phyloP scores from a whole-genome alignment of 2,329 filamentous ascomycete genomes.

The Meredithiella fracta region DNA sequence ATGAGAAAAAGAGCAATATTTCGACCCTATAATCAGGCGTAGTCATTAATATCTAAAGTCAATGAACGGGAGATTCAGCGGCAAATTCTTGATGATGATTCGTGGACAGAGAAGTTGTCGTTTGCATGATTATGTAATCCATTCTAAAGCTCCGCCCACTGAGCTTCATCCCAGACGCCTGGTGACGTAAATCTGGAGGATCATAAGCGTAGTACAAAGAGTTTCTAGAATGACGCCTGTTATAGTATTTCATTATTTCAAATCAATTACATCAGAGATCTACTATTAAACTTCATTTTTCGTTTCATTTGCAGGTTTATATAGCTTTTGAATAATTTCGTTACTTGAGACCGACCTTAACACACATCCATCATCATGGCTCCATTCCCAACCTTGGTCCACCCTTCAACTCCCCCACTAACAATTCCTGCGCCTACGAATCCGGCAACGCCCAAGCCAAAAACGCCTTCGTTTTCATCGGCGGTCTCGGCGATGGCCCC shows the following conservation, averaged over 20 bases:
- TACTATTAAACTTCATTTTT: no score
- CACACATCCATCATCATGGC: slow-evolving; percentile 10
- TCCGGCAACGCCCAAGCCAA: slow-evolving; percentile 24
- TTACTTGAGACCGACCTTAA: no score
- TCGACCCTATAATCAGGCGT: no score
- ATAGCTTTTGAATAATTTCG: no score
- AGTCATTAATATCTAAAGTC: neutral
- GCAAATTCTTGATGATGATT: neutral
- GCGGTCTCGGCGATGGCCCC: slow-evolving; percentile 53
- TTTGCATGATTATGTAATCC: slow-evolving; percentile 2
- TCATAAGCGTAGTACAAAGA: neutral
- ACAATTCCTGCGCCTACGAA: slow-evolving; percentile 31
- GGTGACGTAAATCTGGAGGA: neutral
- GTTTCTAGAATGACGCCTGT: neutral
- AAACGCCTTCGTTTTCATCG: slow-evolving; percentile 53
- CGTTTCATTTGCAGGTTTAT: no score
- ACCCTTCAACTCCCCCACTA: slow-evolving; percentile 29
- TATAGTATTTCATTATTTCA: no score
- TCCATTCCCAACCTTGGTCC: slow-evolving; percentile 29
- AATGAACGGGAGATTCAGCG: neutral
- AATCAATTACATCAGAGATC: no score
- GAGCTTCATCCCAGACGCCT: neutral
- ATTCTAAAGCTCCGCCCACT: neutral
- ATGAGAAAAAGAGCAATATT: no score
- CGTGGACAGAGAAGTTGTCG: neutral